Conservation (phyloP, 345 rosid genomes). For the Salix dunnii region DNA sequence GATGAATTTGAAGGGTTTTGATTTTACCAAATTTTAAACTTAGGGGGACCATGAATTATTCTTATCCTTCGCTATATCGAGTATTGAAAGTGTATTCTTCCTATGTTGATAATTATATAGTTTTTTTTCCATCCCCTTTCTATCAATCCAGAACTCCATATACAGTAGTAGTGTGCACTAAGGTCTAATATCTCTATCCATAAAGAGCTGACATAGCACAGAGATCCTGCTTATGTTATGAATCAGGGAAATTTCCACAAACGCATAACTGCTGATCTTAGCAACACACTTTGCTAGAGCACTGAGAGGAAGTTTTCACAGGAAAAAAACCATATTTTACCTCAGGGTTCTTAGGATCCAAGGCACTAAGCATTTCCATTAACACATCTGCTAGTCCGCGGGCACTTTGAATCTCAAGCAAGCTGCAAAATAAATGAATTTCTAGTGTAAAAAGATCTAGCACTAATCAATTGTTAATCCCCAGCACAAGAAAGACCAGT, state of each 20-base stretch:
- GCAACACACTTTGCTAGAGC: neutral
- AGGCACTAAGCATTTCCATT: conserved; percentile 79
- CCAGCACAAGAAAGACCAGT: neutral
- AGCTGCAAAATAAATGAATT: conserved; percentile 39
- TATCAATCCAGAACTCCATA: neutral
- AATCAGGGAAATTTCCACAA: neutral
- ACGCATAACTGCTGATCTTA: neutral
- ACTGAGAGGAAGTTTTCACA: neutral
- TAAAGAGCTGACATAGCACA: neutral
- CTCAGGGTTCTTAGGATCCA: conserved; percentile 79
- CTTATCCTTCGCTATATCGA: neutral
- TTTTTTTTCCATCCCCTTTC: neutral
- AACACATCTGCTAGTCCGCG: conserved; percentile 66
- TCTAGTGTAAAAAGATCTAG: neutral
- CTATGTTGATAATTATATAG: neutral
- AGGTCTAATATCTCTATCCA: neutral
- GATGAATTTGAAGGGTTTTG: neutral
- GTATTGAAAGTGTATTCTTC: neutral
- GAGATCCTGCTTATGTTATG: neutral
- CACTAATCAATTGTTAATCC: neutral
- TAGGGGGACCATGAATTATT: neutral
- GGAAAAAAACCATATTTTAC: conserved; percentile 27
- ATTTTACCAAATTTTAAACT: neutral
- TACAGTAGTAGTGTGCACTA: neutral
- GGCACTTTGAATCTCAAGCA: conserved; percentile 74